These are phyloP conservation scores for Blepharisma stoltei DNA, from an alignment of 73 alveolate genomes.

Conservation along the genomic window DNA sequence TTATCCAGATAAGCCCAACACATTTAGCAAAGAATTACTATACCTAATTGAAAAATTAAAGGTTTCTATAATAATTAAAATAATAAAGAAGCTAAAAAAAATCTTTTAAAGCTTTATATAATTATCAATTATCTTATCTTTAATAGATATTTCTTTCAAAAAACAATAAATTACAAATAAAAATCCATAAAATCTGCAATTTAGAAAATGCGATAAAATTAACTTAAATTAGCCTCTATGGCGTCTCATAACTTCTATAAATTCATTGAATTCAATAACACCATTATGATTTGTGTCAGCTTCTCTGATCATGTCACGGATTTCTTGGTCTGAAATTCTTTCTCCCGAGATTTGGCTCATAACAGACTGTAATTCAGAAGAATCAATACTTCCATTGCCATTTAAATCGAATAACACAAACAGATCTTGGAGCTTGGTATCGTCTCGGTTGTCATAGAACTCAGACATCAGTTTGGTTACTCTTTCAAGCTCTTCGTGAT, in stretches of 20 bases:
- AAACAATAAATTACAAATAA: no score
- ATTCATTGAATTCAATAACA: slow-evolving; percentile 35
- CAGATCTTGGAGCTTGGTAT: slow-evolving; percentile 4
- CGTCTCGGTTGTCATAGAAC: slow-evolving; percentile 4
- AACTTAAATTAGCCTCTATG: neutral
- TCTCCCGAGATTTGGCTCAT: neutral
- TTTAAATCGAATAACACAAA: neutral
- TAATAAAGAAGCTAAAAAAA: no score
- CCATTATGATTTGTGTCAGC: slow-evolving; percentile 37
- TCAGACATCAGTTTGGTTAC: slow-evolving; percentile 18
- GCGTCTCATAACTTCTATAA: neutral
- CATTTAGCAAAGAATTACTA: no score
- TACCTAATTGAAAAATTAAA: no score
- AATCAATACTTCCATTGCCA: neutral
- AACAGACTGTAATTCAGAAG: neutral
- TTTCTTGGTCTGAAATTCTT: slow-evolving; percentile 26
- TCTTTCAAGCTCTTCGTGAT: neutral
- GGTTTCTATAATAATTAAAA: no score
- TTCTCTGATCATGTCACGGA: slow-evolving; percentile 29
- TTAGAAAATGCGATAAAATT: no score
- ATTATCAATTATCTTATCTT: no score
- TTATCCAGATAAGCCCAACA: no score
- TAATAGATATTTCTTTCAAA: no score
- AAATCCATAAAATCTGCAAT: no score
- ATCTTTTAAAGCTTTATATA: no score